These are phyloP conservation scores for Talaromyces ruber DNA, from an alignment of 495 filamentous ascomycete species.

Conservation along the genomic window DNA sequence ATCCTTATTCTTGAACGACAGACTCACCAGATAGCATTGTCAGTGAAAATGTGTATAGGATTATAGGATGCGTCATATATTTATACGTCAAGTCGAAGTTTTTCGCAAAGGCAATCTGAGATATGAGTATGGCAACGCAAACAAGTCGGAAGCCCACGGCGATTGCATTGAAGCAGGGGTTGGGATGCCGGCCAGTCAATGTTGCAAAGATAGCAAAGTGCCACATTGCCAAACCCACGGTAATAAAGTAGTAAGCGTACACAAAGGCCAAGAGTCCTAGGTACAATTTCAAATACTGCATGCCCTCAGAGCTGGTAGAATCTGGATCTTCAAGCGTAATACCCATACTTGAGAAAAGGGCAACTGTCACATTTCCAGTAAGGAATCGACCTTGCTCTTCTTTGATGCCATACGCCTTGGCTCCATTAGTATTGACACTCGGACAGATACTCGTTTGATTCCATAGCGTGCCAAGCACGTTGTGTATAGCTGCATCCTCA, in stretches of 20 bases:
- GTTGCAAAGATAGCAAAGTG: slow-evolving; percentile 25
- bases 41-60: slow-evolving; percentile 33
- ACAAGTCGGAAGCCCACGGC: slow-evolving; percentile 20
- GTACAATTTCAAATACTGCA: slow-evolving; percentile 27
- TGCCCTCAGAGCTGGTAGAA: slow-evolving; percentile 19
- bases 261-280: slow-evolving; percentile 33
- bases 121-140: slow-evolving; percentile 20
- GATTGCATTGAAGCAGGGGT: slow-evolving; percentile 12
- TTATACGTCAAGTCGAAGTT: slow-evolving; percentile 27
- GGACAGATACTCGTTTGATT: slow-evolving; percentile 20
- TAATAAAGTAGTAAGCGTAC: slow-evolving; percentile 33
- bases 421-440: slow-evolving; percentile 9
- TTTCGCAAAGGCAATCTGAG: slow-evolving; percentile 21
- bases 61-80: slow-evolving; percentile 34
- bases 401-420: slow-evolving; percentile 13
- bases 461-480: slow-evolving; percentile 23
- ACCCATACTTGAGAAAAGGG: slow-evolving; percentile 34
- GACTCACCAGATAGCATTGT: slow-evolving; percentile 26
- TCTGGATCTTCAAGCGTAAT: slow-evolving; percentile 23
- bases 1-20: not conserved
- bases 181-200: slow-evolving; percentile 20
- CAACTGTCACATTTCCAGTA: slow-evolving; percentile 33
- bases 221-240: slow-evolving; percentile 26
- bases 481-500: slow-evolving; percentile 24
- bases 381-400: slow-evolving; percentile 22